These are phyloP conservation scores for Colletotrichum euphorbiae DNA, from an alignment of 2,329 filamentous ascomycete species.

Conservation along the genomic window DNA sequence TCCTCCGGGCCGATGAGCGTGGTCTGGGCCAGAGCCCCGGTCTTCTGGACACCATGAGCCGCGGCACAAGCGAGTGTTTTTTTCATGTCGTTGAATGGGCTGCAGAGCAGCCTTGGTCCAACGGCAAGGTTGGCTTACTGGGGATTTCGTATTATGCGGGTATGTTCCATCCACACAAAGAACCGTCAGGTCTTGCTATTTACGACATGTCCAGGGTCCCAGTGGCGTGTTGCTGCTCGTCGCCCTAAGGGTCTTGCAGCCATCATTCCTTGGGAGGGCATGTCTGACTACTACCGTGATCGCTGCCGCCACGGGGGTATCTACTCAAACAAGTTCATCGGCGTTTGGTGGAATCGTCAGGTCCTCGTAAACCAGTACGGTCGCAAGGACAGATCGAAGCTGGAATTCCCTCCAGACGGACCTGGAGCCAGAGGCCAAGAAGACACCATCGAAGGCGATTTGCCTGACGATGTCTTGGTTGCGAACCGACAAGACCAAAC, in stretches of 20 bases:
- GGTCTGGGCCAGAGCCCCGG: slow-evolving; percentile 61
- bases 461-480: slow-evolving; percentile 63
- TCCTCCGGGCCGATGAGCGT: slow-evolving; percentile 65
- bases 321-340: slow-evolving; percentile 67
- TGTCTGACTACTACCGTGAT: slow-evolving; percentile 67
- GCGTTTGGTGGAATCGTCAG: slow-evolving; percentile 76
- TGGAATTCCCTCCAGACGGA: slow-evolving; percentile 32
- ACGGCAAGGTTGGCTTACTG: slow-evolving; percentile 60
- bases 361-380: slow-evolving; percentile 78
- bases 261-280: slow-evolving; percentile 65
- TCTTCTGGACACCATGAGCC: slow-evolving; percentile 61
- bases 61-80: slow-evolving; percentile 60
- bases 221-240: slow-evolving; percentile 62
- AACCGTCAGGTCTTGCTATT: background rate
- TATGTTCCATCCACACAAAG: slow-evolving; percentile 1
- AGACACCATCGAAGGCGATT: slow-evolving; percentile 69
- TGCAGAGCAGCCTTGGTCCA: slow-evolving; percentile 59
- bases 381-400: slow-evolving; percentile 54
- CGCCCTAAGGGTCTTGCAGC: slow-evolving; percentile 59
- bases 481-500: slow-evolving; percentile 62
- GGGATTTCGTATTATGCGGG: slow-evolving; percentile 61
- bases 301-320: slow-evolving; percentile 72
- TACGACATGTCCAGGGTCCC: slow-evolving; percentile 45
- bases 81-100: slow-evolving; percentile 63
- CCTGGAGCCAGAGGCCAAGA: slow-evolving; percentile 53